phyloP scores from a whole-genome alignment of 768 basidiomycete genomes.

The Suillus brevipes region DNA sequence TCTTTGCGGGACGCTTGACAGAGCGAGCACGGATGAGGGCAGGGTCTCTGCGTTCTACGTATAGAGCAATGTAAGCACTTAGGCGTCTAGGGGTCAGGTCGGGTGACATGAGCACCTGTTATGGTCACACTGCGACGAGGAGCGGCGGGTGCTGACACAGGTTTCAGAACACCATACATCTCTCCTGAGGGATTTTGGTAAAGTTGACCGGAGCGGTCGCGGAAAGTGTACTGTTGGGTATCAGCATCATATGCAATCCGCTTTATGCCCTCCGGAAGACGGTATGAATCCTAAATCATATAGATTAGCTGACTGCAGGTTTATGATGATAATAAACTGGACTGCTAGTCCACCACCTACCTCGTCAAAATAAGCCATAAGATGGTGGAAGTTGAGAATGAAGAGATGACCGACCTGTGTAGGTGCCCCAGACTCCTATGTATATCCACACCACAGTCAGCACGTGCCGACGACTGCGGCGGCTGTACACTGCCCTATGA shows the following conservation, averaged over 20 bases:
- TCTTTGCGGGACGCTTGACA: slow-evolving; percentile 26
- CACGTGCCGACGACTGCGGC: background rate
- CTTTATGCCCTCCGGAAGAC: slow-evolving; percentile 44
- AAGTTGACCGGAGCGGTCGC: slow-evolving; percentile 43
- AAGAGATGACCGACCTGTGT: background rate
- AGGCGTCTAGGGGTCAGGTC: background rate
- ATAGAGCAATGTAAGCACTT: background rate
- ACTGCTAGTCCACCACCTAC: slow-evolving; percentile 15
- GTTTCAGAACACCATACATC: slow-evolving; percentile 44
- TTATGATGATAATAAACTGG: background rate
- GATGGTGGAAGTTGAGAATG: background rate
- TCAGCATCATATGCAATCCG: slow-evolving; percentile 58
- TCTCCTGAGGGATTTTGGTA: slow-evolving; percentile 48
- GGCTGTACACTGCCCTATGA: background rate
- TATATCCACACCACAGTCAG: background rate
- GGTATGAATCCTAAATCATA: slow-evolving; percentile 32
- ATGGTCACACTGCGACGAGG: slow-evolving; percentile 29
- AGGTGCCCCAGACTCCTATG: background rate
- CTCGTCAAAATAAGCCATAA: slow-evolving; percentile 21
- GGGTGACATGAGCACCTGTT: slow-evolving; percentile 25
- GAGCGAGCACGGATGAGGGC: slow-evolving; percentile 23
- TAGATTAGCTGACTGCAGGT: background rate
- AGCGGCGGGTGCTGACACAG: slow-evolving; percentile 27
- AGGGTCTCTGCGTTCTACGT: slow-evolving; percentile 27
- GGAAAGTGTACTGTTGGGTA: slow-evolving; percentile 49